A percentile compares a stretch with the other conserved stretches of the same genome.
Conservation (phyloP, 2,329 filamentous ascomycete genomes). For the Aspergillus texensis region DNA sequence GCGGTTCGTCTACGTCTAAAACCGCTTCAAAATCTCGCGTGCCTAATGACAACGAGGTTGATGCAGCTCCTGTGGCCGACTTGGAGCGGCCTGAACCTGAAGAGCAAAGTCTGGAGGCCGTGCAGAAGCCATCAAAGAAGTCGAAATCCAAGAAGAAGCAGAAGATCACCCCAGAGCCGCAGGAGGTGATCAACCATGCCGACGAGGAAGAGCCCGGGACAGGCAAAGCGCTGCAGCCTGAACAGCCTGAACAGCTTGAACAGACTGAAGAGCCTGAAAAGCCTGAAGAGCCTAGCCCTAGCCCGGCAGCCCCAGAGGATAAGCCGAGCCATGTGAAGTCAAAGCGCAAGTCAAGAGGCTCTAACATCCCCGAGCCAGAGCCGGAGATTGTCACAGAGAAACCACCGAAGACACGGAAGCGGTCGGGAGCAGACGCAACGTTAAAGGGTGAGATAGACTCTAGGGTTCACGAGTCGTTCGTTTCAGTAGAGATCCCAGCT, state of each 20-base stretch:
- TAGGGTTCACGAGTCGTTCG: slow-evolving; percentile 30
- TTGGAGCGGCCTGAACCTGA: slow-evolving; percentile 61
- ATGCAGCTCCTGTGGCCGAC: slow-evolving; percentile 67
- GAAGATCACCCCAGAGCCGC: slow-evolving; percentile 21
- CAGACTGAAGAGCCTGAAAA: background rate
- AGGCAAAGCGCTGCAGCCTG: background rate
- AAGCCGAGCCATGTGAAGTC: background rate
- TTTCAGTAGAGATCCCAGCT: slow-evolving; percentile 33
- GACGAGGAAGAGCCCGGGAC: slow-evolving; percentile 15
- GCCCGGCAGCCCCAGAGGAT: slow-evolving; percentile 1
- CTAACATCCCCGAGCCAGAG: slow-evolving; percentile 4
- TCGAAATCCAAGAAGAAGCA: slow-evolving; percentile 34
- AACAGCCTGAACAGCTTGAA: no score
- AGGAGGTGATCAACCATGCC: slow-evolving; percentile 13
- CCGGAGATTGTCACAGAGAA: background rate
- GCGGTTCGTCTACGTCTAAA: slow-evolving; percentile 51
- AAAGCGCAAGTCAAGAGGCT: slow-evolving; percentile 7
- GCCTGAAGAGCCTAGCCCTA: background rate
- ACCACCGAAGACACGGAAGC: background rate
- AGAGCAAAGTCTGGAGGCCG: slow-evolving; percentile 35
- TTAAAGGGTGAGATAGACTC: slow-evolving; percentile 15
- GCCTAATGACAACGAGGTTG: slow-evolving; percentile 66
- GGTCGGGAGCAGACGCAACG: slow-evolving; percentile 10
- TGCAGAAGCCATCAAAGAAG: slow-evolving; percentile 29
- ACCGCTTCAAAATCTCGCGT: slow-evolving; percentile 49